phyloP scores from a whole-genome alignment of 768 basidiomycete genomes.

The Naematelia aurantialba region DNA sequence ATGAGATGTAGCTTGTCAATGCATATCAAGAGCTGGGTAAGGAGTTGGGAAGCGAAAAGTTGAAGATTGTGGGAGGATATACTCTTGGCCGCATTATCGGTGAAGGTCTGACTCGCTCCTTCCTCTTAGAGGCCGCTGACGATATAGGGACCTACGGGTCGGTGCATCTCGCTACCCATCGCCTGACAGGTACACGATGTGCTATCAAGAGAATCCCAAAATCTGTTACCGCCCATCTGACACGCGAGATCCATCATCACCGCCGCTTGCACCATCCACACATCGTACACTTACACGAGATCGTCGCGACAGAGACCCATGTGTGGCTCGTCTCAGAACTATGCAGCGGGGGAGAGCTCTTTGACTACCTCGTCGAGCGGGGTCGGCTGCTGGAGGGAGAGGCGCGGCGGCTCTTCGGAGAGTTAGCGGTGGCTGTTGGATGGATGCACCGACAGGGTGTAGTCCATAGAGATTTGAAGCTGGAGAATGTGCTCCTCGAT shows the following conservation, averaged over 20 bases:
- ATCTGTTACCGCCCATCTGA: slow-evolving; percentile 77
- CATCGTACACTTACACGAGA: slow-evolving; percentile 93
- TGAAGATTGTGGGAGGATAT: slow-evolving; percentile 90
- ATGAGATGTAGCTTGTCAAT: slow-evolving; percentile 65
- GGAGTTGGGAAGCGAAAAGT: slow-evolving; percentile 84
- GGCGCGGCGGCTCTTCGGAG: slow-evolving; percentile 84
- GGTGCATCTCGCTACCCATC: slow-evolving; percentile 89
- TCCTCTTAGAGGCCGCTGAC: neutral
- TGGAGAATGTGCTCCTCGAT: slow-evolving; percentile 90
- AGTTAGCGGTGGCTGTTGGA: slow-evolving; percentile 85
- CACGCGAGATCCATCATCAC: slow-evolving; percentile 97
- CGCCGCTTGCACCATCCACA: slow-evolving; percentile 93
- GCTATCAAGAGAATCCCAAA: slow-evolving; percentile 99
- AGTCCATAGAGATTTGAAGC: slow-evolving; percentile 93
- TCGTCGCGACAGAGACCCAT: slow-evolving; percentile 89
- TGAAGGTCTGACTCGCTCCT: slow-evolving; percentile 63
- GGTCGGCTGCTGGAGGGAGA: slow-evolving; percentile 81
- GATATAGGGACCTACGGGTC: slow-evolving; percentile 84
- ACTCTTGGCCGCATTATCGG: slow-evolving; percentile 90
- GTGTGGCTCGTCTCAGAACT: slow-evolving; percentile 98
- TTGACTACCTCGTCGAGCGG: slow-evolving; percentile 96
- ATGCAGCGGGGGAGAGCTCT: slow-evolving; percentile 93
- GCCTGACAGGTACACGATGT: slow-evolving; percentile 82
- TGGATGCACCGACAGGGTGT: slow-evolving; percentile 89
- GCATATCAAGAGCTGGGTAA: slow-evolving; percentile 97